phyloP scores from a whole-genome alignment of 768 basidiomycete species.

The Mycena crocata region DNA sequence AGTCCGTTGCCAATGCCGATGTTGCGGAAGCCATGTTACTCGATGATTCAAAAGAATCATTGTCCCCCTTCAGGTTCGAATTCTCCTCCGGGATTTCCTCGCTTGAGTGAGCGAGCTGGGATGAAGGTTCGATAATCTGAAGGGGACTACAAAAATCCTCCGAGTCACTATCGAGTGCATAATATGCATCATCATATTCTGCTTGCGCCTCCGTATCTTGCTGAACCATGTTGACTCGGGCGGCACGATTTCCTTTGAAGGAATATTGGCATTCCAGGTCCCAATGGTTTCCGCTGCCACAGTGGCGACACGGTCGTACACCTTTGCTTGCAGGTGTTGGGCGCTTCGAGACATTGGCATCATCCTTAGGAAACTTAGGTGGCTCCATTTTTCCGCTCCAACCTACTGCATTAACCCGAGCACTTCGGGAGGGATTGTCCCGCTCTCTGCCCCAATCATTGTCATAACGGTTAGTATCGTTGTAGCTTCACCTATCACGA shows the following conservation, averaged over 20 bases:
- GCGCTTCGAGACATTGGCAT: not conserved
- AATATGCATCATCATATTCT: constrained; percentile 44
- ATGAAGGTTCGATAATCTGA: constrained; percentile 15
- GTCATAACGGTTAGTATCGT: not conserved
- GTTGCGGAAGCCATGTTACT: not conserved
- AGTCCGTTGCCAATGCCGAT: not conserved
- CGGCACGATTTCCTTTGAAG: constrained; percentile 21
- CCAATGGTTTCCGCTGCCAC: constrained; percentile 49
- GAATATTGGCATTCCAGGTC: constrained; percentile 47
- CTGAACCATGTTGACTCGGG: not conserved
- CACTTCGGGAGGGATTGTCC: not conserved
- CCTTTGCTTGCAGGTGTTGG: constrained; percentile 30
- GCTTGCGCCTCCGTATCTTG: constrained; percentile 36
- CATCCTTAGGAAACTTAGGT: constrained; percentile 13
- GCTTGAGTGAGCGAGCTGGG: constrained; percentile 1
- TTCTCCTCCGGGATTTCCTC: not conserved
- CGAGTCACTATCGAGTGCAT: constrained; percentile 24
- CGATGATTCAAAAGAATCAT: not conserved
- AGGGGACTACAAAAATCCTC: constrained; percentile 38
- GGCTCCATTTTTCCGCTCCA: not conserved
- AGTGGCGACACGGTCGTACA: constrained; percentile 46
- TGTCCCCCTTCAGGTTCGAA: constrained; percentile 11
- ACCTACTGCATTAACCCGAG: constrained; percentile 7
- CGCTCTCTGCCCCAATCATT: not conserved
- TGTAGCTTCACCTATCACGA: not conserved